These are phyloP conservation scores for Cladobotryum protrusum DNA, from an alignment of 2,329 filamentous ascomycete species.

Conservation along the genomic window DNA sequence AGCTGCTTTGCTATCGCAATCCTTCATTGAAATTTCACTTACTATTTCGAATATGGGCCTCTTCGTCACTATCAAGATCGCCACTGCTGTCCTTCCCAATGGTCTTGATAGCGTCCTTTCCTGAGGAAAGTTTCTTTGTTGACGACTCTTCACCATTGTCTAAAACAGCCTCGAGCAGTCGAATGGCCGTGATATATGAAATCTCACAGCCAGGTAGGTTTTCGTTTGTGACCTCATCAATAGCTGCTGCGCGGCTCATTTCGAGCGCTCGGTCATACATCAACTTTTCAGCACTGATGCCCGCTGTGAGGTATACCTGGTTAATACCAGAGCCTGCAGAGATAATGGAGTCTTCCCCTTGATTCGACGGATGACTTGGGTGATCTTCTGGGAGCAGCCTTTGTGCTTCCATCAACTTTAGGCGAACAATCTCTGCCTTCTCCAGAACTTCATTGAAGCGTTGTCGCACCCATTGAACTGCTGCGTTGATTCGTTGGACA, in stretches of 20 bases:
- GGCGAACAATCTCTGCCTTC: constrained; percentile 89
- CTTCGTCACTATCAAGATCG: constrained; percentile 61
- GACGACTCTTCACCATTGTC: constrained; percentile 66
- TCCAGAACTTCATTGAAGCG: constrained; percentile 97
- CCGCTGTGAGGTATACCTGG: constrained; percentile 76
- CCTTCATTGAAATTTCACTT: constrained; percentile 26
- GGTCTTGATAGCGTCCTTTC: constrained; percentile 38
- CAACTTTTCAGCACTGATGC: constrained; percentile 88
- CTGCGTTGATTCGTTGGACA: constrained; percentile 74
- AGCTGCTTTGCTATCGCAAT: background rate
- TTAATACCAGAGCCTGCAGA: constrained; percentile 62
- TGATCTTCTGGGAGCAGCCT: constrained; percentile 77
- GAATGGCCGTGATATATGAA: constrained; percentile 86
- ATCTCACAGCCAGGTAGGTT: constrained; percentile 84
- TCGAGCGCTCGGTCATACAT: constrained; percentile 98
- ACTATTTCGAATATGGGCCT: constrained; percentile 68
- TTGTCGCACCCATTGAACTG: constrained; percentile 89
- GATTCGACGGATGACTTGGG: constrained; percentile 77
- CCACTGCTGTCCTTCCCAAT: constrained; percentile 27
- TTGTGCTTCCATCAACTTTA: constrained; percentile 82
- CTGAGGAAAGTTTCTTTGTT: constrained; percentile 27
- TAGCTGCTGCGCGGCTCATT: constrained; percentile 91
- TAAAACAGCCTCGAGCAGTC: constrained; percentile 90
- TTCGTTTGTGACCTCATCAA: constrained; percentile 90
- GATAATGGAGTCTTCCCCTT: constrained; percentile 52